Percentiles rank a stretch among this genome's conserved stretches.
Conservation (phyloP, 2,329 filamentous ascomycete species). For the Claviceps humidiphila region DNA sequence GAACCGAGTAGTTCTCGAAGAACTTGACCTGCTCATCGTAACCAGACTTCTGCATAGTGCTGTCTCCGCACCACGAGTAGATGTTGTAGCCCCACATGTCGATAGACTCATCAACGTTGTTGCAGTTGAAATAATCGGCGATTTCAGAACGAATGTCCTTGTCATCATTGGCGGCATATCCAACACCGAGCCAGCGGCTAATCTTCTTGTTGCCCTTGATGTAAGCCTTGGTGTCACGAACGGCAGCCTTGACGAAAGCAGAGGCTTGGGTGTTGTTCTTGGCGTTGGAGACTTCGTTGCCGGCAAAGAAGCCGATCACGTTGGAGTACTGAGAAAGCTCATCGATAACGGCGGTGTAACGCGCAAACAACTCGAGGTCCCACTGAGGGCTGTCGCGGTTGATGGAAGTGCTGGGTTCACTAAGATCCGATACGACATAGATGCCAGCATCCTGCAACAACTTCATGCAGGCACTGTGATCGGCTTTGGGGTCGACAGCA, state of each 20-base stretch:
- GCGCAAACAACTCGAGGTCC: conserved; percentile 63
- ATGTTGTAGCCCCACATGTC: conserved; percentile 99
- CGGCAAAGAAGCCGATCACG: conserved; percentile 93
- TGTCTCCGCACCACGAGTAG: conserved; percentile 96
- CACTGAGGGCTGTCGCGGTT: conserved; percentile 67
- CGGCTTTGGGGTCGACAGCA: conserved; percentile 64
- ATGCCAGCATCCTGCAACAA: conserved; percentile 74
- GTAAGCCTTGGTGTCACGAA: conserved; percentile 90
- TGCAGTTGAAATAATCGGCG: conserved; percentile 92
- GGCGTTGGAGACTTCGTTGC: conserved; percentile 91
- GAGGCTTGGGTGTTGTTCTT: conserved; percentile 79
- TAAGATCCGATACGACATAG: conserved; percentile 87
- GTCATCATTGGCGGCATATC: conserved; percentile 94
- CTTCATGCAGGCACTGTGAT: conserved; percentile 79
- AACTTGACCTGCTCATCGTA: conserved; percentile 75
- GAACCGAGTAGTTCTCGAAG: conserved; percentile 80
- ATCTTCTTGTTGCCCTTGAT: conserved; percentile 71
- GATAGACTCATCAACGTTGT: conserved; percentile 49
- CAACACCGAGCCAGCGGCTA: conserved; percentile 74
- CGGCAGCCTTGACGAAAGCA: conserved; percentile 93
- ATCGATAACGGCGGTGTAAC: conserved; percentile 78
- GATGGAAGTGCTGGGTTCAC: conserved; percentile 71
- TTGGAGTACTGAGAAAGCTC: conserved; percentile 73
- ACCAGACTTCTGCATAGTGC: conserved; percentile 60
- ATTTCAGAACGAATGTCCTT: conserved; percentile 67